Conservation (phyloP, 306 rosid species). For the Sechiopsis laciniata region DNA sequence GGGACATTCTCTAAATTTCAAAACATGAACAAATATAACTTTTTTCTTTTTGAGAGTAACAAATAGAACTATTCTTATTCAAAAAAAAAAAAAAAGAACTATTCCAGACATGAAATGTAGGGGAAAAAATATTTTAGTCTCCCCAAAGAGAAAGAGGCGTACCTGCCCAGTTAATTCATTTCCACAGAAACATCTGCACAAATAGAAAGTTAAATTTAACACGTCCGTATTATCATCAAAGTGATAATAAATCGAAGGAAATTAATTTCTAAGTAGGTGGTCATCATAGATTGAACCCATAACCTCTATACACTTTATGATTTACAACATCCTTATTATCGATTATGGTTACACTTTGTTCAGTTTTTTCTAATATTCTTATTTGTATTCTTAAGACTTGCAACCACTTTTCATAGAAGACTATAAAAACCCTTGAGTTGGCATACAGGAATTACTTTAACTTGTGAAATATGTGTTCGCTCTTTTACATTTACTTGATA, state of each 20-base stretch:
- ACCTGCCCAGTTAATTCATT: conserved; percentile 77
- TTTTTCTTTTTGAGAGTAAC: too few relatives aligned
- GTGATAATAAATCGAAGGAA: background rate
- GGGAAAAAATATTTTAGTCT: background rate
- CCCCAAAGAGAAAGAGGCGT: conserved; percentile 26
- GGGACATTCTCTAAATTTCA: background rate
- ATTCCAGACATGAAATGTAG: background rate
- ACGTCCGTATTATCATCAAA: background rate
- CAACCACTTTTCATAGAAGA: background rate
- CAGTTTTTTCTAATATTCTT: background rate
- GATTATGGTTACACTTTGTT: too few relatives aligned
- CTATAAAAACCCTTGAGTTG: conserved; percentile 6
- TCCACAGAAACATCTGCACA: conserved; percentile 60
- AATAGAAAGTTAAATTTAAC: conserved; percentile 31
- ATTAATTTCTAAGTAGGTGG: too few relatives aligned
- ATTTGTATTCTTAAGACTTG: conserved; percentile 2
- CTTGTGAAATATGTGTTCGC: background rate
- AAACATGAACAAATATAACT: conserved; percentile 2
- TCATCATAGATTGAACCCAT: too few relatives aligned
- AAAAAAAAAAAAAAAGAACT: too few relatives aligned
- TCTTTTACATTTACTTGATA: conserved; percentile 5
- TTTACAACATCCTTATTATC: too few relatives aligned
- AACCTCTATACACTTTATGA: too few relatives aligned
- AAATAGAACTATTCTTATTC: background rate
- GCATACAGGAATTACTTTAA: background rate